Base-by-base conservation (phyloP, 2,329 filamentous ascomycete genomes). In the Talaromyces sp. region DNA sequence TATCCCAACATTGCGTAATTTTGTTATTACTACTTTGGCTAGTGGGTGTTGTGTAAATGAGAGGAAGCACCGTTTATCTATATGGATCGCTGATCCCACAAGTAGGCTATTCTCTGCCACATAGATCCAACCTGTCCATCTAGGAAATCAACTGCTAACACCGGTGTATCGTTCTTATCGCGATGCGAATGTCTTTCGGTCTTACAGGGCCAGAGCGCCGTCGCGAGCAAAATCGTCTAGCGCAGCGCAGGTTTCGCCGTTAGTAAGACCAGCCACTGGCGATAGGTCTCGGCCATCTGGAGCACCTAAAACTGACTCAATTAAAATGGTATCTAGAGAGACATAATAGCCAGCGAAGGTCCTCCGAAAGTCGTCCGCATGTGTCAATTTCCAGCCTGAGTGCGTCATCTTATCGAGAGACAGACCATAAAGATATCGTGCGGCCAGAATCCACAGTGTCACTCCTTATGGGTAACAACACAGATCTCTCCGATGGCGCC, bases 231-330 rank as follows among this genome's bases (percentile, higher is more conserved):
- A 55, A 55, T 18, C 52, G 52, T 23, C 14, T 55, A 23, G 52
- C 52, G 23, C 52, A 55, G 52, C 52, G 52, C 30, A 33, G 52
- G 52, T 55, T 55, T 55, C 52, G 52, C 18, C 30, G 52, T 55
- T 36, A 55, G 52, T 55, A 54, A n/a, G 28, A 33, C 28, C 31
- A 54, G 51, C 28, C 23, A 28, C 27, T 53, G 50, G 31, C 50
- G 23, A 23, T 27, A 27, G 18, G 2, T 4, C 44, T 50, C 6
- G 23, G 6, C 16, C 44, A 50, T 8, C 44, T 14, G 12, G 4
- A 36, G 33, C 33, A 36, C 1, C 33, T 12, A 7, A 36, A 36
- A 50, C 44, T 50, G 44, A 50, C 44, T 14, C 44, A 18, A 50
- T 8, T 36, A 8, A 7, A 7, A 36, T 36, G 10, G 9, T 50